phyloP scores from a whole-genome alignment of 306 rosid species.

The Elaeagnus macrophylla region DNA sequence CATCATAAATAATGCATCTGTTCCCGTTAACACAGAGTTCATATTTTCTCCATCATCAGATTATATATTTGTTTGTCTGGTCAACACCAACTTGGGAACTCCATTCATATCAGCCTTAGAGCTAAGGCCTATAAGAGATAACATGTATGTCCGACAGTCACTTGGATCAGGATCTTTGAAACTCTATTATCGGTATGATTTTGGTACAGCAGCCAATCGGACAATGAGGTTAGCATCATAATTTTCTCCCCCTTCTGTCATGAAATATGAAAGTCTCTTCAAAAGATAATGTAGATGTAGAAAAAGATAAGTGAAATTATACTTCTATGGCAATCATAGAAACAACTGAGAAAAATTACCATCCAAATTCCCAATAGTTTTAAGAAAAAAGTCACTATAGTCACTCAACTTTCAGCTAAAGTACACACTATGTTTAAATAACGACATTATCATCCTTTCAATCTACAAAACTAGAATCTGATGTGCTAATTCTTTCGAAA shows the following conservation, averaged over 20 bases:
- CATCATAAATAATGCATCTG: not conserved
- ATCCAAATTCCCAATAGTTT: too few species aligned
- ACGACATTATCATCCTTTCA: too few species aligned
- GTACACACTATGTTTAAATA: too few species aligned
- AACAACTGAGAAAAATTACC: too few species aligned
- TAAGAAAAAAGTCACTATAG: too few species aligned
- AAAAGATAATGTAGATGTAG: too few species aligned
- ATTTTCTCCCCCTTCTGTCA: not conserved
- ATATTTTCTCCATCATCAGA: not conserved
- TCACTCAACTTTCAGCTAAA: too few species aligned
- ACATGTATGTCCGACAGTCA: not conserved
- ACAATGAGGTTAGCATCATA: not conserved
- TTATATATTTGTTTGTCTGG: conserved; percentile 9
- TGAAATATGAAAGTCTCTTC: too few species aligned
- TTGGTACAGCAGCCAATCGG: conserved; percentile 1
- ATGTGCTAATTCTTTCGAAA: too few species aligned
- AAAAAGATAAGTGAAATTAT: too few species aligned
- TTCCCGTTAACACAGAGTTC: not conserved
- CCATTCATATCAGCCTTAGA: conserved; percentile 18
- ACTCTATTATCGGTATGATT: conserved; percentile 1
- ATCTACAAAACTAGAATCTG: too few species aligned
- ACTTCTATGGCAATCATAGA: too few species aligned
- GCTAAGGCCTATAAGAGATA: conserved; percentile 15
- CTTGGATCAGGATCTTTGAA: conserved; percentile 1
- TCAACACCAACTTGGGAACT: conserved; percentile 7